Evolutionary conservation across 805 yeast species (phyloP), one percentile per base, ranked within the genome.

Genomic region (Pichia thaimueangensis): DNA sequence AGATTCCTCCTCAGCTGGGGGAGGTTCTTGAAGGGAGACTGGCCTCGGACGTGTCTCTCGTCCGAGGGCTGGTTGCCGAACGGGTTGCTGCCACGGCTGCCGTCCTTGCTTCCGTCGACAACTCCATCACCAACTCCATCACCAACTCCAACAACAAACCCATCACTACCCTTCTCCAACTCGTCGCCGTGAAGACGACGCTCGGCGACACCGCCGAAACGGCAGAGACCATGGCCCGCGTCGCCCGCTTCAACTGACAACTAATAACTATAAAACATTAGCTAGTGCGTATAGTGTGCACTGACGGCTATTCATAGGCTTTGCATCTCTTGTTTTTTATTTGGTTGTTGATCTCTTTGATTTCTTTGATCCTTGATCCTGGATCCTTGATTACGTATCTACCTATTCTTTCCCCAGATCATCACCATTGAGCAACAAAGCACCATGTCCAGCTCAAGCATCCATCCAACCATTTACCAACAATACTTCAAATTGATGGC

Each of bases 151-250:
- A 29, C 31, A 29, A n/a, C 29, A 29, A 19, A n/a, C 9, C 31
- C 12, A 6, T 15, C 16, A 8, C 31, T 19, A 8, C 31, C 31
- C 19, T 29, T 9, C 31, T 32, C 24, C 11, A 17, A 4, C 32
- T 36, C 13, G 31, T 15, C 6, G 4, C n/a, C 16, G 30, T 16
- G 10, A 25, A 27, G 24, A 13, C 17, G 3, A 21, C 19, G 9
- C 12, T 36, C 15, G 20, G 21, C 11, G 6, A 20, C 7, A 36
- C 39, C 6, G 32, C 17, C 7, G 15, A 11, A 3, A 19, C 12
- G 15, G 20, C 39, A 10, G 39, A 36, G 8, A 36, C 39, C 24
- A 27, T 36, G n/a, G 19, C 39, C 25, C 39, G 39, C 39, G 39
- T 36, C 4, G 39, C 30, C 25, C 39, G 21, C 10, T 36, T 36